Percentiles rank a stretch among this genome's conserved stretches.
Evolutionary conservation across 352 stramenopile species (phyloP).

Genomic region (Pythium pectinolyticum): DNA sequence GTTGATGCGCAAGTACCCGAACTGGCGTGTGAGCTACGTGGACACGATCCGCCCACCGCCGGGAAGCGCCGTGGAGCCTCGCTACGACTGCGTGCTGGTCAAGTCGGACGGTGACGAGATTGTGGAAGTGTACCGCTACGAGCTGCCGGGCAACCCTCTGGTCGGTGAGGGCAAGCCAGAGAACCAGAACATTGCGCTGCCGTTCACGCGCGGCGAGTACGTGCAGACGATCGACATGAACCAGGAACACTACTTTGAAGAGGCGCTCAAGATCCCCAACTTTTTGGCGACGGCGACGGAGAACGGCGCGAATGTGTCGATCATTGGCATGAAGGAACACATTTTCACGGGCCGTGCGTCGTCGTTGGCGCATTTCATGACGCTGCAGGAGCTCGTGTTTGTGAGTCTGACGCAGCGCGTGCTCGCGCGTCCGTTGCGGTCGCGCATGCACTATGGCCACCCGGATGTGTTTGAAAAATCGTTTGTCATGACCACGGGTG

Average conservation of each 20-base stretch:
- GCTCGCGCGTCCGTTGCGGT: slow-evolving; percentile 70
- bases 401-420: slow-evolving; percentile 86
- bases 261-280: slow-evolving; percentile 89
- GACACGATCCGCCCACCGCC: slow-evolving; percentile 75
- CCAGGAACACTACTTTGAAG: slow-evolving; percentile 89
- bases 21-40: slow-evolving; percentile 90
- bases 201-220: slow-evolving; percentile 86
- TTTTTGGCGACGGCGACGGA: slow-evolving; percentile 76
- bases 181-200: slow-evolving; percentile 87
- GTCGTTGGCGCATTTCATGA: slow-evolving; percentile 87
- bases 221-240: slow-evolving; percentile 92
- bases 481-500: slow-evolving; percentile 84
- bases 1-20: slow-evolving; percentile 96
- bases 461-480: slow-evolving; percentile 89
- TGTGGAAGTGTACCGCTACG: slow-evolving; percentile 86
- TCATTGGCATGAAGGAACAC: slow-evolving; percentile 90
- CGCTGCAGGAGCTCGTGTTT: slow-evolving; percentile 85
- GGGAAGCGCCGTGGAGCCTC: slow-evolving; percentile 64
- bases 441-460: slow-evolving; percentile 87
- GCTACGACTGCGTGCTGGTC: slow-evolving; percentile 80
- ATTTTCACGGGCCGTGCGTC: slow-evolving; percentile 88
- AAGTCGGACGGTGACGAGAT: slow-evolving; percentile 86
- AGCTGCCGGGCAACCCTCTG: slow-evolving; percentile 79
- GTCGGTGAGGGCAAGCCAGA: slow-evolving; percentile 86
- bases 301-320: slow-evolving; percentile 66